A percentile compares a stretch with the other conserved stretches of the same genome.
Evolutionary conservation across 2,329 filamentous ascomycete species (phyloP).

Genomic region (Scedosporium apiospermum): DNA sequence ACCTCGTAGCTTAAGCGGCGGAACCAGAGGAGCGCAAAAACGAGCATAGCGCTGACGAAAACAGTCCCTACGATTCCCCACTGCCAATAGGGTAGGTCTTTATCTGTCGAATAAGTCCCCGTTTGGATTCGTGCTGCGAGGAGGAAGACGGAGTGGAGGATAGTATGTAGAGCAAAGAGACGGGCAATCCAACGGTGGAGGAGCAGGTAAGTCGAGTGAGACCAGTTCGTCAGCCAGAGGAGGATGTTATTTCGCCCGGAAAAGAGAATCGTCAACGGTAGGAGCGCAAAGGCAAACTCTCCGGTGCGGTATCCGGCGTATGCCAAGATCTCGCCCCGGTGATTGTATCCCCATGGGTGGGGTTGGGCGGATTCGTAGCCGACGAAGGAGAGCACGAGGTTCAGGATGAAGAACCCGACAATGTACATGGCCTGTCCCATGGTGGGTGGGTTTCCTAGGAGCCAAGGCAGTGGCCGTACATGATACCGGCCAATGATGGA

Average conservation of each 20-base stretch:
- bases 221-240: constrained; percentile 25
- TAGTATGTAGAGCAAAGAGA: constrained; percentile 74
- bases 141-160: constrained; percentile 30
- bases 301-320: constrained; percentile 44
- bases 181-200: constrained; percentile 37
- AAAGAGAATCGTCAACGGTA: constrained; percentile 22
- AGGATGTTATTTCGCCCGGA: constrained; percentile 25
- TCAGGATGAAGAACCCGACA: constrained; percentile 21
- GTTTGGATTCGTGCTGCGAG: too few relatives aligned
- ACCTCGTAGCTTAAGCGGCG: constrained; percentile 26
- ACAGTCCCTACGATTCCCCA: constrained; percentile 21
- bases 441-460: constrained; percentile 18
- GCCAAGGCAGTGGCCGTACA: constrained; percentile 19
- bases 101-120: too few relatives aligned
- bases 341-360: constrained; percentile 14
- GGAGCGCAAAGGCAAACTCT: constrained; percentile 22
- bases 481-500: constrained; percentile 21
- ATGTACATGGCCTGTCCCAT: constrained; percentile 26
- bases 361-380: constrained; percentile 19
- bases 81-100: constrained; percentile 4
- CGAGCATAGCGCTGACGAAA: constrained; percentile 15
- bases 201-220: constrained; percentile 23
- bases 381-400: constrained; percentile 21
- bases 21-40: constrained; percentile 20
- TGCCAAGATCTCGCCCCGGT: constrained; percentile 18